Evolutionary conservation across 2,329 filamentous ascomycete genomes (phyloP).

Genomic region (Aspergillus costaricaensis): DNA sequence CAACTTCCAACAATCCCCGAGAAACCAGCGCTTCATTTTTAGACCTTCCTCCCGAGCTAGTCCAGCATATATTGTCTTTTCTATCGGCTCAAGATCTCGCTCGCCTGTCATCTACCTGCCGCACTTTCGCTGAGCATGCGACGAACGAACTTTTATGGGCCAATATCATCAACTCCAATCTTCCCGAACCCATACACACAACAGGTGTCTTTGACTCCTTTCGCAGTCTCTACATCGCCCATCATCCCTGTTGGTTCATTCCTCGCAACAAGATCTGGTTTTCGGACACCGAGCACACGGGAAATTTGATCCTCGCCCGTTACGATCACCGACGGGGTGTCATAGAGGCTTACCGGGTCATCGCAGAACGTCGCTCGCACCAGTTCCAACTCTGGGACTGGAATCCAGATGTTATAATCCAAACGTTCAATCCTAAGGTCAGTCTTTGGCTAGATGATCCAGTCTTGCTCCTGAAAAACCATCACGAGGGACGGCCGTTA

Average conservation of each 20-base stretch:
- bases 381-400: constrained; percentile 65
- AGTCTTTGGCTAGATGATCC: constrained; percentile 74
- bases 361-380: constrained; percentile 63
- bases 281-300: constrained; percentile 69
- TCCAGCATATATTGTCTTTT: constrained; percentile 69
- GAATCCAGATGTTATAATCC: constrained; percentile 67
- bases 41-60: constrained; percentile 70
- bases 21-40: constrained; percentile 25
- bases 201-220: constrained; percentile 65
- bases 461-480: constrained; percentile 59
- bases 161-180: constrained; percentile 65
- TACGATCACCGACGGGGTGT: constrained; percentile 72
- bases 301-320: constrained; percentile 73
- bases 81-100: constrained; percentile 67
- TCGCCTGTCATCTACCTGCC: constrained; percentile 63
- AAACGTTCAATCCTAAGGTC: constrained; percentile 70
- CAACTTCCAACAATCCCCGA: neutral
- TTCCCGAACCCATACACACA: constrained; percentile 60
- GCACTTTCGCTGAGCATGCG: constrained; percentile 59
- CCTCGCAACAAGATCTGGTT: constrained; percentile 83
- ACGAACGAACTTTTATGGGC: constrained; percentile 72
- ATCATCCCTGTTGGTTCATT: constrained; percentile 84
- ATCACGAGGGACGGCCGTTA: constrained; percentile 20
- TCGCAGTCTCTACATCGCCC: constrained; percentile 69
- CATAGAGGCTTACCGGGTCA: constrained; percentile 78